These are phyloP conservation scores for Picocystis sp. DNA, from an alignment of 163 green algal species.

Conservation along the genomic window DNA sequence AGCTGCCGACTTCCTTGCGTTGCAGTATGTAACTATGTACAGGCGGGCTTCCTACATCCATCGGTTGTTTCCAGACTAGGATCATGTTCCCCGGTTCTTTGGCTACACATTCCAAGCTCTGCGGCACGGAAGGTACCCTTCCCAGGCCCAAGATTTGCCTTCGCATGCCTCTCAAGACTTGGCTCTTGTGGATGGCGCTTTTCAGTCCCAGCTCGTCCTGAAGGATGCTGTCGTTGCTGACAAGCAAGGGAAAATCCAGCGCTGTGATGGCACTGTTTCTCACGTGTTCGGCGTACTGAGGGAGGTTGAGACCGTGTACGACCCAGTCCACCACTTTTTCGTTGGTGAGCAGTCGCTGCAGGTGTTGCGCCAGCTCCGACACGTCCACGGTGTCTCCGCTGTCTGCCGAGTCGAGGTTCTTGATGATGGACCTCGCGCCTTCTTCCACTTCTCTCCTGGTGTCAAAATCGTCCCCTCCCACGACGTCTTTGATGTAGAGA, in stretches of 20 bases:
- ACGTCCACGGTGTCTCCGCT: conserved; percentile 13
- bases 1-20: not conserved
- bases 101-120: no score
- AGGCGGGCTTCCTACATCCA: conserved; percentile 2
- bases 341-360: conserved; percentile 20
- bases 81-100: not conserved
- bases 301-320: conserved; percentile 25
- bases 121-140: conserved; percentile 1
- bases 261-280: conserved; percentile 28
- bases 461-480: conserved; percentile 25
- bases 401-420: conserved; percentile 22
- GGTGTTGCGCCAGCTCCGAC: conserved; percentile 22
- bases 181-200: conserved; percentile 12
- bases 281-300: conserved; percentile 39
- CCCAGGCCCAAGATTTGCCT: conserved; percentile 21
- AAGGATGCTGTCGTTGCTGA: conserved; percentile 29
- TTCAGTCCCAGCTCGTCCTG: conserved; percentile 31
- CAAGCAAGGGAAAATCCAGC: conserved; percentile 40
- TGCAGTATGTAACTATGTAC: conserved; percentile 9
- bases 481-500: conserved; percentile 19
- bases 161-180: conserved; percentile 18
- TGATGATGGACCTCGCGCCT: conserved; percentile 14
- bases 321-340: conserved; percentile 38
- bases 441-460: conserved; percentile 7
- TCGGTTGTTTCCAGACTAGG: conserved; percentile 5